Percentiles rank a stretch among this genome's conserved stretches.
These are phyloP conservation scores for Saccharomycopsis amapae DNA, from an alignment of 805 yeast species.

Conservation along the genomic window DNA sequence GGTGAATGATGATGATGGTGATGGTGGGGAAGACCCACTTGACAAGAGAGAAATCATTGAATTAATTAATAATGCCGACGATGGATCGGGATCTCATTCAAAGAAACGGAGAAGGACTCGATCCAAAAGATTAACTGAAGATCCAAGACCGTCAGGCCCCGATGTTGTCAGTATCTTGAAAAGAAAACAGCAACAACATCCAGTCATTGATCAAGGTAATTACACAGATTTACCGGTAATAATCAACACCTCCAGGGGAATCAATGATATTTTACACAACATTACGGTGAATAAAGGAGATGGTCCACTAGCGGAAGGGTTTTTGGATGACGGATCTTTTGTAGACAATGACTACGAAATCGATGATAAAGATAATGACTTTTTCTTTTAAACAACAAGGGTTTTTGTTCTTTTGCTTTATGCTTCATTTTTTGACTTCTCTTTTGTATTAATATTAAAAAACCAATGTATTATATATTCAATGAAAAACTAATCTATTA, in stretches of 20 bases:
- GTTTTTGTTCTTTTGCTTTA: too few species aligned
- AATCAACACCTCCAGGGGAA: slow-evolving; percentile 23
- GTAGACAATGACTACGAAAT: neutral
- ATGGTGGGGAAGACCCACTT: slow-evolving; percentile 3
- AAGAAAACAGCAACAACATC: slow-evolving; percentile 20
- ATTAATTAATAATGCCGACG: slow-evolving; percentile 14
- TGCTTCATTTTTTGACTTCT: too few species aligned
- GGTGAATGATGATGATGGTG: slow-evolving; percentile 18
- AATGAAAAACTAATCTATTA: too few species aligned
- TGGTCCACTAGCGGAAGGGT: neutral
- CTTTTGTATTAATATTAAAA: too few species aligned
- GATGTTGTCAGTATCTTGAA: slow-evolving; percentile 9
- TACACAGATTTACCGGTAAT: slow-evolving; percentile 23
- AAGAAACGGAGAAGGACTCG: slow-evolving; percentile 6
- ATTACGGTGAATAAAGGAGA: neutral
- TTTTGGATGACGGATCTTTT: neutral
- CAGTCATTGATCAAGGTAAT: slow-evolving; percentile 9
- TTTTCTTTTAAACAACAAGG: neutral
- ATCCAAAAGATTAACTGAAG: neutral
- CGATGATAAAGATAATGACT: slow-evolving; percentile 2
- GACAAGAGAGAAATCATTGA: slow-evolving; percentile 16
- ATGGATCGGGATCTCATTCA: slow-evolving; percentile 4
- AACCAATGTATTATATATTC: too few species aligned
- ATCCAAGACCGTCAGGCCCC: neutral
- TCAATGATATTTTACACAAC: slow-evolving; percentile 27